Conservation (phyloP, 2,329 filamentous ascomycete species). For the Chlorencoelia australis region DNA sequence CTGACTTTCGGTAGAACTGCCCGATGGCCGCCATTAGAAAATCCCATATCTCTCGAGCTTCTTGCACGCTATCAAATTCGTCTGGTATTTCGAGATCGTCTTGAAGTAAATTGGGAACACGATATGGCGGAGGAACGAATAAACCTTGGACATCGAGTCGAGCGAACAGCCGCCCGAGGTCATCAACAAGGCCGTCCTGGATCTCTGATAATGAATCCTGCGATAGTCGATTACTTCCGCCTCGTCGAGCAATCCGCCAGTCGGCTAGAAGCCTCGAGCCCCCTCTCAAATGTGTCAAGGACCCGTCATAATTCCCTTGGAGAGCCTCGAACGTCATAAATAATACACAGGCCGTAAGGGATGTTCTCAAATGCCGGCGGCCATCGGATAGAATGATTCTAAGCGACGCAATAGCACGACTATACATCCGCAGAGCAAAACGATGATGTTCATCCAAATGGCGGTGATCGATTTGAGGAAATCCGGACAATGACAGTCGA, state of each 20-base stretch:
- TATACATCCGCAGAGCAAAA: conserved; percentile 24
- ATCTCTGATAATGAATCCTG: conserved; percentile 26
- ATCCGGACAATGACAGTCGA: conserved; percentile 23
- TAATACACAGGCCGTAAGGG: conserved; percentile 23
- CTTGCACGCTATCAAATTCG: conserved; percentile 21
- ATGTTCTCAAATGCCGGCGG: conserved; percentile 24
- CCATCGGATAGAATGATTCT: conserved; percentile 22
- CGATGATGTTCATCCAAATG: conserved; percentile 26
- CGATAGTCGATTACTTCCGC: conserved; percentile 21
- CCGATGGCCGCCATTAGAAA: conserved; percentile 26
- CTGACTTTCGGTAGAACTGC: conserved; percentile 24
- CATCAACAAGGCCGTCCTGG: conserved; percentile 25
- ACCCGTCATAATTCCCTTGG: conserved; percentile 25
- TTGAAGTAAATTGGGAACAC: conserved; percentile 24
- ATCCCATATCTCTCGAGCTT: conserved; percentile 23
- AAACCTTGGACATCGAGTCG: conserved; percentile 25
- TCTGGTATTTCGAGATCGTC: conserved; percentile 22
- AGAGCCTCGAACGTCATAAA: conserved; percentile 27
- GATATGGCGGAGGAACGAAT: conserved; percentile 24
- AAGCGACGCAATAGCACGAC: conserved; percentile 22
- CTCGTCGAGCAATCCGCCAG: conserved; percentile 24
- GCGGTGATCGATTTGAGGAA: conserved; percentile 24
- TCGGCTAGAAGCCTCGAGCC: conserved; percentile 24
- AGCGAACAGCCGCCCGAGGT: conserved; percentile 25
- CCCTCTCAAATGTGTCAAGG: conserved; percentile 24